Evolutionary conservation across 2,329 filamentous ascomycete genomes (phyloP), one percentile per base, ranked within the genome.

Genomic region (Coniochaeta ligniaria): DNA sequence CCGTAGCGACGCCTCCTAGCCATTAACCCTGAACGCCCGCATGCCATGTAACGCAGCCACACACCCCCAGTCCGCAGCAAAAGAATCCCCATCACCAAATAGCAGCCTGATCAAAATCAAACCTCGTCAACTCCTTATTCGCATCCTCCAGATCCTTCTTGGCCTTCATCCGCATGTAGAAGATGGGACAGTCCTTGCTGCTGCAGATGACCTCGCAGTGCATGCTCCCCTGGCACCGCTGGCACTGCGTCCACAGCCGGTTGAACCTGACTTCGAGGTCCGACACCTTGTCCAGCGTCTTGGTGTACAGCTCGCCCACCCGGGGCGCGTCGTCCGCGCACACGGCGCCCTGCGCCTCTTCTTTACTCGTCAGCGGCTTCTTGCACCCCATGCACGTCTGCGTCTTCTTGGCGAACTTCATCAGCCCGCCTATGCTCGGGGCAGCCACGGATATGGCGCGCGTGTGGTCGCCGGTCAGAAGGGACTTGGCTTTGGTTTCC

Each of bases 131-230:
- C 74, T 99, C 95, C 77, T 92, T 96, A 61, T 93, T 92, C 1
- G 88, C 89, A 77, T 99, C 95, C 74, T 98, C 94, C 43, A 98
- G 87, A 73, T 99, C 95, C 80, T 99, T 99, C 83, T 97, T 96
- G 35, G 94, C 94, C 82, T 99, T 99, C 95, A 99, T 99, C 5
- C 95, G 87, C 95, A 99, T 99, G 75, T 99, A 99, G 75, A 99
- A 99, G 70, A 99, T 99, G 1, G 95, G 95, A 72, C 95, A 99
- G 78, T 99, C 95, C 73, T 92, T 90, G 73, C 89, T 94, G 64
- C 89, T 93, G 79, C 95, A 99, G 67, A 99, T 98, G 60, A 99
- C 96, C 75, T 99, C 95, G 73, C 92, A 95, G 77, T 99, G 95
- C 83, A 99, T 90, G 78, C 92, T 97, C 60, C 93, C 95, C 78